Conservation (phyloP, 352 stramenopile species). For the Phytophthora sojae region DNA sequence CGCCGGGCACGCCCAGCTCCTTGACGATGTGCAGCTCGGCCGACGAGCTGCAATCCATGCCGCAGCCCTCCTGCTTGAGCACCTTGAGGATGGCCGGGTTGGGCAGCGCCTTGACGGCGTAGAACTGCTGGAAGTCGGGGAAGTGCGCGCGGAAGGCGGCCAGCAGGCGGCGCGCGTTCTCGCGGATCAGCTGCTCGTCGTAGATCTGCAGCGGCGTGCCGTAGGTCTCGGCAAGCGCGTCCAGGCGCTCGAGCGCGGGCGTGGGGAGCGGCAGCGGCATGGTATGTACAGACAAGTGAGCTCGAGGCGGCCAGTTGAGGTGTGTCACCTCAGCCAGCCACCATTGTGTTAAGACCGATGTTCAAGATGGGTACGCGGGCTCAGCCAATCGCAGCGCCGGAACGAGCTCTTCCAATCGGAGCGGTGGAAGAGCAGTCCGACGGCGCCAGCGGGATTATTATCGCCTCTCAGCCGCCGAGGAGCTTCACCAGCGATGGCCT, state of each 20-base stretch:
- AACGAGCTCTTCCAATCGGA: conserved; percentile 36
- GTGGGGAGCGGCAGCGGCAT: conserved; percentile 69
- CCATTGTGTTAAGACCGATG: conserved; percentile 10
- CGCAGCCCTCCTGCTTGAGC: conserved; percentile 83
- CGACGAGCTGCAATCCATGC: conserved; percentile 91
- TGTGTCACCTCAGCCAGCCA: conserved; percentile 16
- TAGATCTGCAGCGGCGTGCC: conserved; percentile 91
- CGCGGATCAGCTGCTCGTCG: conserved; percentile 85
- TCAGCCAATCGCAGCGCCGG: not conserved
- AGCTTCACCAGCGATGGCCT: too few relatives aligned
- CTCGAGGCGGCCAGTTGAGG: conserved; percentile 19
- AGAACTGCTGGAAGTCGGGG: conserved; percentile 90
- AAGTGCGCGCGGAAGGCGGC: conserved; percentile 80
- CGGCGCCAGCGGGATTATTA: too few relatives aligned
- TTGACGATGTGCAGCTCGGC: conserved; percentile 84
- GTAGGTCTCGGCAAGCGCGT: conserved; percentile 75
- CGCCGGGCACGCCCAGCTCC: conserved; percentile 72
- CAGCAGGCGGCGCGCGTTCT: conserved; percentile 78
- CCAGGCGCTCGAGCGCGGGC: conserved; percentile 57
- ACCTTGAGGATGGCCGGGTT: conserved; percentile 91
- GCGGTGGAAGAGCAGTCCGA: conserved; percentile 14
- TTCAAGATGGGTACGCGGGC: not conserved
- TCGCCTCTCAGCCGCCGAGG: too few relatives aligned
- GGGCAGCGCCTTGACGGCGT: conserved; percentile 90
- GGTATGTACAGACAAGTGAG: not conserved